A percentile compares a stretch with the other conserved stretches of the same genome.
Evolutionary conservation across 2,329 filamentous ascomycete species (phyloP).

Genomic region (Plenodomus biglobosus): DNA sequence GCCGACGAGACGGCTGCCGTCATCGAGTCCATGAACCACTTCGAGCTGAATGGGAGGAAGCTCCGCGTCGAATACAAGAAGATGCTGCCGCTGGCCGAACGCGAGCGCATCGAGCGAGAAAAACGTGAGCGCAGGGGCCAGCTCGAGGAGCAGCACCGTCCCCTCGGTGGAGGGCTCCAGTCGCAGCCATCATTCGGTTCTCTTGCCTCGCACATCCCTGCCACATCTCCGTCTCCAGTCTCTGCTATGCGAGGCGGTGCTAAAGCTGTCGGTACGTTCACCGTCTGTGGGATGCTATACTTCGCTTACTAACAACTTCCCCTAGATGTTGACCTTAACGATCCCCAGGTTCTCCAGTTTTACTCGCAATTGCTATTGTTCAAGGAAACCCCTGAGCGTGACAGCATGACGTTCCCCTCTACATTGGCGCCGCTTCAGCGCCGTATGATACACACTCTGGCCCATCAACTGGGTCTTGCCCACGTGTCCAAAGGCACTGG

Average conservation of each 20-base stretch:
- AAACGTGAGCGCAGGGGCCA: constrained; percentile 95
- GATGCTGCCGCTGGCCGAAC: constrained; percentile 92
- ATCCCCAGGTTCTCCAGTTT: constrained; percentile 80
- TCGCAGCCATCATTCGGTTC: constrained; percentile 87
- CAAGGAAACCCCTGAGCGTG: constrained; percentile 74
- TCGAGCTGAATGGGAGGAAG: constrained; percentile 93
- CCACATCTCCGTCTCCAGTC: constrained; percentile 68
- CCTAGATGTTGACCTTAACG: constrained; percentile 83
- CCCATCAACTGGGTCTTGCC: constrained; percentile 90
- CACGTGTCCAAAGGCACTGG: constrained; percentile 88
- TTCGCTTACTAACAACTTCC: constrained; percentile 15
- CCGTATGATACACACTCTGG: constrained; percentile 87
- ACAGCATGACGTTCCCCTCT: constrained; percentile 81
- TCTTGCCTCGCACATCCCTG: constrained; percentile 64
- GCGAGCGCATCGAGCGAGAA: constrained; percentile 93
- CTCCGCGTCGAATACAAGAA: constrained; percentile 98
- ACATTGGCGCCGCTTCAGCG: constrained; percentile 80
- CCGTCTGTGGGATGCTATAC: constrained; percentile 8
- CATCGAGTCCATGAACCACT: constrained; percentile 91
- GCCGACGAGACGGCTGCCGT: constrained; percentile 90
- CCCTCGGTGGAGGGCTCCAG: constrained; percentile 68
- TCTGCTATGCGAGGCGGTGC: constrained; percentile 53
- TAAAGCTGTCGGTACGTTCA: constrained; percentile 47
- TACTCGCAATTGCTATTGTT: constrained; percentile 91
- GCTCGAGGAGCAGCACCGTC: constrained; percentile 93